Conservation (phyloP, 75 land plant species). For the Cryptomeria japonica region DNA sequence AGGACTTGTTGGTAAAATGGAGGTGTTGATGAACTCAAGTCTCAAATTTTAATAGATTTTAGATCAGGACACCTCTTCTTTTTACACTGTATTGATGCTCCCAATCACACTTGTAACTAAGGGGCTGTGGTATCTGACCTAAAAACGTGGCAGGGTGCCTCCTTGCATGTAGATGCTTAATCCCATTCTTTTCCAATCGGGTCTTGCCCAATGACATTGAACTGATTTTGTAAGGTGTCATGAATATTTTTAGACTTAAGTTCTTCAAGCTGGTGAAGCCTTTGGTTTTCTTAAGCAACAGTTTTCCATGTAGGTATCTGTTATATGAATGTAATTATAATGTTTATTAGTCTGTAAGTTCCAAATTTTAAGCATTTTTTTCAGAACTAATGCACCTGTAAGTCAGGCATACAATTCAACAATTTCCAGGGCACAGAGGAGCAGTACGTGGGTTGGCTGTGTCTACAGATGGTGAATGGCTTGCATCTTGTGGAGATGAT, state of each 20-base stretch:
- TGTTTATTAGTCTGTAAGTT: not conserved
- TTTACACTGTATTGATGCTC: too few relatives aligned
- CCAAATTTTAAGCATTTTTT: not conserved
- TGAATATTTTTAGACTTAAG: not conserved
- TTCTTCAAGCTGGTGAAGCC: not conserved
- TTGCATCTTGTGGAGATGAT: constrained; percentile 91
- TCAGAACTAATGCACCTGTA: not conserved
- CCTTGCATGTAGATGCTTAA: not conserved
- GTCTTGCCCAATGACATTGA: too few relatives aligned
- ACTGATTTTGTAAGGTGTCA: not conserved
- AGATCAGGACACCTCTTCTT: not conserved
- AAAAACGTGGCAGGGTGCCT: not conserved
- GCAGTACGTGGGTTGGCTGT: constrained; percentile 79
- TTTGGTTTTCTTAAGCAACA: not conserved
- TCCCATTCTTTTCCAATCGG: not conserved
- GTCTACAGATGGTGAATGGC: constrained; percentile 74
- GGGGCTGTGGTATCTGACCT: not conserved
- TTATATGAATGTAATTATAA: not conserved
- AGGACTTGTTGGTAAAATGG: not conserved
- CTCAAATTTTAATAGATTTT: not conserved
- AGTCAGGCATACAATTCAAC: constrained; percentile 57
- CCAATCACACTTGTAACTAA: too few relatives aligned
- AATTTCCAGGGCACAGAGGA: constrained; percentile 86
- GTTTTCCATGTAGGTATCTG: not conserved
- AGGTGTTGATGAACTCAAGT: not conserved